Evolutionary conservation across 257 asterid genomes (phyloP).

Genomic region (Osmanthus fragrans): DNA sequence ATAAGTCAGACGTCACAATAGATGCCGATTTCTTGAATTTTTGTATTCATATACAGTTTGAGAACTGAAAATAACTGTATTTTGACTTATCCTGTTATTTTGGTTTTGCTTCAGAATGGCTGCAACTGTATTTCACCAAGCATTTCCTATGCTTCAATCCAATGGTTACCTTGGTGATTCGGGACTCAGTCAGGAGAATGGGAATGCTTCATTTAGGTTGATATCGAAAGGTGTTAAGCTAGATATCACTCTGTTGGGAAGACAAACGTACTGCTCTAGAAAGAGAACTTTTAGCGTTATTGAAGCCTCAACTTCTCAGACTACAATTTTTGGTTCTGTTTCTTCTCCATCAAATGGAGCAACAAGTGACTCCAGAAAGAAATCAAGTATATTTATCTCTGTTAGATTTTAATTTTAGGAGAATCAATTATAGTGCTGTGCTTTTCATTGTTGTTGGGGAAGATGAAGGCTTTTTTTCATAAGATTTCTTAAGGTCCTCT

Average conservation of each 20-base stretch:
- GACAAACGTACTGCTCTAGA: conserved; percentile 40
- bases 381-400: conserved; percentile 56
- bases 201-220: conserved; percentile 50
- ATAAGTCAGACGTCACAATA: no score
- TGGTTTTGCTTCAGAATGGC: conserved; percentile 62
- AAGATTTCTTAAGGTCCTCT: background rate
- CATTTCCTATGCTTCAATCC: conserved; percentile 55
- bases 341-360: conserved; percentile 54
- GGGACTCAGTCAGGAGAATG: conserved; percentile 47
- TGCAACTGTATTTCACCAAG: conserved; percentile 55
- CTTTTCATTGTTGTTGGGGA: conserved; percentile 6
- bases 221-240: conserved; percentile 55
- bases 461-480: background rate
- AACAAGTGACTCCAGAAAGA: conserved; percentile 56
- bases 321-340: conserved; percentile 51
- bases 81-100: conserved; percentile 14
- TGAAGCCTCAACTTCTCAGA: conserved; percentile 60
- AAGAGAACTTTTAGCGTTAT: conserved; percentile 41
- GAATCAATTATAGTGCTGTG: background rate
- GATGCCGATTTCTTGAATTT: background rate
- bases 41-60: background rate
- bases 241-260: conserved; percentile 37
- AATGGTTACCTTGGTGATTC: conserved; percentile 37
- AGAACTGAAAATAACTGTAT: background rate
- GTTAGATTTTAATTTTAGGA: conserved; percentile 3